Conservation (phyloP, 1,284 basidiomycete species). For the Puccinia coronata region DNA sequence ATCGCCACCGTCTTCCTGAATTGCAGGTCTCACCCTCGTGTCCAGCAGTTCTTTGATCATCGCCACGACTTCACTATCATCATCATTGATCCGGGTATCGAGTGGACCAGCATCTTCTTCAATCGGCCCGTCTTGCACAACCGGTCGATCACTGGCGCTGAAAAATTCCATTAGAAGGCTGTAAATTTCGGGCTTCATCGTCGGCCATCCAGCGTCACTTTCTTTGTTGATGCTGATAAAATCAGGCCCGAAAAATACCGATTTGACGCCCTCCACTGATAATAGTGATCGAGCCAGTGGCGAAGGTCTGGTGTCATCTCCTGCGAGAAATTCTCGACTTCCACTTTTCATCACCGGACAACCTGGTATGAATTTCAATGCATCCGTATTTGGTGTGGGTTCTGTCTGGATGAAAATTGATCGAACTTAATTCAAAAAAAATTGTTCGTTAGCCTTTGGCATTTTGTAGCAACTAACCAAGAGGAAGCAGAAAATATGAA, state of each 20-base stretch:
- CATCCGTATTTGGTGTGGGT: constrained; percentile 46
- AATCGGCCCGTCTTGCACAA: constrained; percentile 16
- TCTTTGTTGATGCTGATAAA: constrained; percentile 47
- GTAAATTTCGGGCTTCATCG: constrained; percentile 48
- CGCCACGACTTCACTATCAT: constrained; percentile 39
- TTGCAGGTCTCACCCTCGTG: constrained; percentile 39
- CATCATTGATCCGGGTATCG: constrained; percentile 33
- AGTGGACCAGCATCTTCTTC: constrained; percentile 22
- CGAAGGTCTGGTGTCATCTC: constrained; percentile 4
- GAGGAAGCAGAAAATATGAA: too few species aligned
- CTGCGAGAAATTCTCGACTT: constrained; percentile 20
- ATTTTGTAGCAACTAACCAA: too few species aligned
- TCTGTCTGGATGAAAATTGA: constrained; percentile 48
- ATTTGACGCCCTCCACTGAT: constrained; percentile 33
- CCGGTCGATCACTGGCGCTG: constrained; percentile 23
- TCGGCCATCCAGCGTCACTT: constrained; percentile 15
- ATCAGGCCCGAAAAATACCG: constrained; percentile 46
- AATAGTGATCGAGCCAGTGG: constrained; percentile 32
- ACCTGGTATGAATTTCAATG: constrained; percentile 43
- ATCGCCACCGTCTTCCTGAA: constrained; percentile 62
- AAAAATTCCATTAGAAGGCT: constrained; percentile 46
- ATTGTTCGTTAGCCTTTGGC: too few species aligned
- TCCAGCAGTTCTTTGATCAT: constrained; percentile 48
- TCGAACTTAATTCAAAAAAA: background rate
- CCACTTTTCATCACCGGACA: constrained; percentile 17